phyloP scores from a whole-genome alignment of 441 rosid genomes.

The Gossypium davidsonii region DNA sequence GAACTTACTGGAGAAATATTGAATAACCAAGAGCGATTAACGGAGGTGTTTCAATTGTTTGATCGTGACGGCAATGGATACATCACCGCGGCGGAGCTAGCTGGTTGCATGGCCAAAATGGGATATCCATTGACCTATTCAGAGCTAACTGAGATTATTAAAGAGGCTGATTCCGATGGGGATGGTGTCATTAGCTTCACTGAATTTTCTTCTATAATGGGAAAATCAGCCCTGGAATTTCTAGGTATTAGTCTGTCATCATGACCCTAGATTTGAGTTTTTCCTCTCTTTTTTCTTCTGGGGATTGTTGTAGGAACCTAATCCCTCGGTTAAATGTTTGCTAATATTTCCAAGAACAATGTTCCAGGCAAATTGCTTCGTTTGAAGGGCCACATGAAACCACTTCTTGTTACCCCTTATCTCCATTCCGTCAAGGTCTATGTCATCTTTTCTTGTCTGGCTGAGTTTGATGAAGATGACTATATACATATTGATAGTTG shows the following conservation, averaged over 20 bases:
- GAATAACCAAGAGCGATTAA: conserved; percentile 43
- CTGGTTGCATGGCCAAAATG: conserved; percentile 68
- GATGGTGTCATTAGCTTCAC: conserved; percentile 59
- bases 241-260: conserved; percentile 25
- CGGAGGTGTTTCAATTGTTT: conserved; percentile 50
- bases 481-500: neutral
- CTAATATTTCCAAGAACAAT: no score
- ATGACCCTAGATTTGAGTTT: neutral
- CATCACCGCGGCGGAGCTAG: conserved; percentile 58
- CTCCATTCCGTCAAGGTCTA: neutral
- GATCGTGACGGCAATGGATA: conserved; percentile 65
- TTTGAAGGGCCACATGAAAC: neutral
- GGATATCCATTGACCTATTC: conserved; percentile 57
- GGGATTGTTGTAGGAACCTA: no score
- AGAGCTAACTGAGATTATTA: conserved; percentile 51
- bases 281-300: neutral
- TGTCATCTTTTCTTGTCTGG: neutral
- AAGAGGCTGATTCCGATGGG: conserved; percentile 53
- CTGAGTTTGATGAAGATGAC: neutral
- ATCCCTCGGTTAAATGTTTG: no score
- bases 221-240: conserved; percentile 46
- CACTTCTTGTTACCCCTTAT: neutral
- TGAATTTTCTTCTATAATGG: conserved; percentile 58
- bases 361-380: neutral
- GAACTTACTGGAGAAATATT: conserved; percentile 39